Percentiles rank a stretch among this genome's conserved stretches.
Evolutionary conservation across 208 protist species (phyloP).

Genomic region (Tritrichomonas musculus): DNA sequence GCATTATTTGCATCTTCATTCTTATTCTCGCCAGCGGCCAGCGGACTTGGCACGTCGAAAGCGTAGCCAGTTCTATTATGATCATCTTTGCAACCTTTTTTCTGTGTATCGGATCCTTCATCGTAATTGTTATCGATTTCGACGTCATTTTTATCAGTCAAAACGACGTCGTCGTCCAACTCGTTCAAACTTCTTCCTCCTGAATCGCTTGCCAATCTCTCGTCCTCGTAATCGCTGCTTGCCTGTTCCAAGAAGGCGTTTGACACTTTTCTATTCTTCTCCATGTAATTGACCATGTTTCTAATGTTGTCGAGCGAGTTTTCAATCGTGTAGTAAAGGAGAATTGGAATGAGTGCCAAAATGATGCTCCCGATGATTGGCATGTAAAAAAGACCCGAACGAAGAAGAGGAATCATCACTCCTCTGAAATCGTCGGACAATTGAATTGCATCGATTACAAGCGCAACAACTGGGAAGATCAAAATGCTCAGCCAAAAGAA

Average conservation of each 20-base stretch:
- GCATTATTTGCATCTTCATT: too few species aligned
- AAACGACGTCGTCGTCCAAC: too few species aligned
- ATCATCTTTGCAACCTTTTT: neutral
- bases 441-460: slow-evolving; percentile 3
- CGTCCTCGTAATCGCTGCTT: too few species aligned
- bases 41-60: too few species aligned
- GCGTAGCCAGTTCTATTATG: neutral
- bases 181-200: too few species aligned
- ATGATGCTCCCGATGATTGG: neutral
- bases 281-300: neutral
- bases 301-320: neutral
- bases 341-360: neutral
- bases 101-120: too few species aligned
- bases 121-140: too few species aligned
- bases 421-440: neutral
- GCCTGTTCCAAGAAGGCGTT: too few species aligned
- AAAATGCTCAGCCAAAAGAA: slow-evolving; percentile 22
- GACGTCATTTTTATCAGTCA: too few species aligned
- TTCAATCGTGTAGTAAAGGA: neutral
- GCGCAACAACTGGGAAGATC: neutral
- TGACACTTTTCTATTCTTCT: too few species aligned
- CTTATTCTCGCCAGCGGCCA: too few species aligned
- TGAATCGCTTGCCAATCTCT: too few species aligned
- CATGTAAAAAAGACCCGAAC: neutral
- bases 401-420: neutral